Evolutionary conservation across 768 basidiomycete genomes (phyloP).

Genomic region (Trichaptum fuscoviolaceum): DNA sequence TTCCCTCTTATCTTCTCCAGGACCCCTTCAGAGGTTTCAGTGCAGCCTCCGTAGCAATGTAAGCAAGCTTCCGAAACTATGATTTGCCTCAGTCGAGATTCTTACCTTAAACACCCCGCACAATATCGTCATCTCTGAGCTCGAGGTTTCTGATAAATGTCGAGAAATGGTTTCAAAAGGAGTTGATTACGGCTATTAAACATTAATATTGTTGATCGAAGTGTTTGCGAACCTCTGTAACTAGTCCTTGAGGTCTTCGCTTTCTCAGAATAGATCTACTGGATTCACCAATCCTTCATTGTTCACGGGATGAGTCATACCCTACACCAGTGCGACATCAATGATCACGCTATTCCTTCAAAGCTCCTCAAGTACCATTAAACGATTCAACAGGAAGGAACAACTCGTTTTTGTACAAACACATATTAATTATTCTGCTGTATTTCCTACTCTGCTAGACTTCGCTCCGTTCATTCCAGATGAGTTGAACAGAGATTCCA

Average conservation of each 20-base stretch:
- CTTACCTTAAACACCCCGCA: not conserved
- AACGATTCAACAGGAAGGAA: not conserved
- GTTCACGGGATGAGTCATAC: no score
- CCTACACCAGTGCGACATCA: no score
- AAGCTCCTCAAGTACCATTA: no score
- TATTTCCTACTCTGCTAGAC: not conserved
- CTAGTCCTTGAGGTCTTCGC: not conserved
- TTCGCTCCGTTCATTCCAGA: not conserved
- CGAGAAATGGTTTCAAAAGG: not conserved
- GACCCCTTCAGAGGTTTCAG: not conserved
- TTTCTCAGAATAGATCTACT: not conserved
- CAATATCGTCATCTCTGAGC: not conserved
- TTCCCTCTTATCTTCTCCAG: not conserved
- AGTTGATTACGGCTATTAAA: not conserved
- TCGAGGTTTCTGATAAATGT: not conserved
- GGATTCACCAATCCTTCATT: no score
- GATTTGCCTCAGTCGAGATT: not conserved
- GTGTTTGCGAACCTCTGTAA: not conserved
- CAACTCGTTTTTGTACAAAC: not conserved
- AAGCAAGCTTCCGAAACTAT: not conserved
- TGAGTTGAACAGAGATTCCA: not conserved
- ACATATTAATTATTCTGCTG: not conserved
- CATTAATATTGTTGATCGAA: not conserved
- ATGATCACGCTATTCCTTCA: no score
- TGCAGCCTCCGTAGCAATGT: not conserved